Evolutionary conservation across 2,329 filamentous ascomycete species (phyloP), one percentile per base, ranked within the genome.

Genomic region (Pseudomassariella vexata): DNA sequence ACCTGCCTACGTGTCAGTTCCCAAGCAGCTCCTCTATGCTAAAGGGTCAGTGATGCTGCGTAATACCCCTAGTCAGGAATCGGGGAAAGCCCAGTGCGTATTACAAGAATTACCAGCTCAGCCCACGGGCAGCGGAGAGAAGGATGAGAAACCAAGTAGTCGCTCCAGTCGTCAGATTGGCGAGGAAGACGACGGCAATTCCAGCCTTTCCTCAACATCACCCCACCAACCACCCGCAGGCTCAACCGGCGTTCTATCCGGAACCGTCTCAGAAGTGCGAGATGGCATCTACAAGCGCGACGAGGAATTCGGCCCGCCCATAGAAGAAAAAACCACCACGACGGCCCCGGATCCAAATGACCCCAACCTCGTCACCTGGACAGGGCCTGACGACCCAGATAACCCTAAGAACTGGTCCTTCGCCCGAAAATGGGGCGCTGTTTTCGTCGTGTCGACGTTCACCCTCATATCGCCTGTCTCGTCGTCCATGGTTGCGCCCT

Each of bases 381-480:
- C 68, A 21, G 71, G 70, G 0, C 67, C 71, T 4, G 60, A 76
- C 31, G 68, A 72, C 44, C 57, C 57, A 1, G 51, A 58, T 22
- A 70, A 71, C 42, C 68, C 68, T 7, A 64, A 64, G 50, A 76
- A 78, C 52, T 82, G 77, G 76, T 38, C 61, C 0, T 56, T 55
- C 19, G 56, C 52, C 19, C 69, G 64, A 48, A 80, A 79, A 52
- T 81, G 76, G 77, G 55, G 57, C 2, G 66, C 67, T 14, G 68
- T 72, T 3, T 56, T 74, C 23, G 60, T 75, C 33, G 60, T 79
- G 19, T 71, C 70, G 4, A 55, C 63, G 30, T 78, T 78, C 48
- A 77, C 74, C 3, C 66, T 80, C 41, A 72, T 81, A 37, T 76
- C 75, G 3, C 73, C 73, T 0, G 62, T 78, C 6, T 70, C 71